Percentiles rank a stretch among this genome's conserved stretches.
phyloP scores from a whole-genome alignment of 179 eudicot genomes.

The Patellifolia procumbens region DNA sequence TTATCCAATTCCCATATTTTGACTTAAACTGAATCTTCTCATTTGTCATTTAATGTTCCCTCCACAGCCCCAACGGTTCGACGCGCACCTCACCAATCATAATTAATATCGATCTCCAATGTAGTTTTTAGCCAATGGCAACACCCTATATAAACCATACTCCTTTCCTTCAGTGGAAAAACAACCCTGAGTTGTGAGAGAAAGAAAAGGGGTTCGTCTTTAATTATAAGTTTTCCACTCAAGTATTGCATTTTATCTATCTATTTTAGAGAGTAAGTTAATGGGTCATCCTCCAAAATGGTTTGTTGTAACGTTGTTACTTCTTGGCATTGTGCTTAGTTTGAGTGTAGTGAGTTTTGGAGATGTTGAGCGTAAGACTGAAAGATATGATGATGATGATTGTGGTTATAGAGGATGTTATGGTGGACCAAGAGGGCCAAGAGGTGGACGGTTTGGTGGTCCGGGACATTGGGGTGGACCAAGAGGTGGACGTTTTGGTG shows the following conservation, averaged over 20 bases:
- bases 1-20: background rate
- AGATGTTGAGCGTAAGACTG: conserved; percentile 11
- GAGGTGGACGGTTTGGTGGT: conserved; percentile 11
- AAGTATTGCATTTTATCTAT: background rate
- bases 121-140: background rate
- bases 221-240: background rate
- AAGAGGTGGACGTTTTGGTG: conserved; percentile 22
- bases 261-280: background rate
- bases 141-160: conserved; percentile 15
- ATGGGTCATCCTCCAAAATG: conserved; percentile 25
- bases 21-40: conserved; percentile 6
- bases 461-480: conserved; percentile 19
- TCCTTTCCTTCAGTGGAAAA: background rate
- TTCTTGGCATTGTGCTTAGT: conserved; percentile 27
- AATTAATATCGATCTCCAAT: conserved; percentile 21
- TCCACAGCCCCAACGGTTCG: conserved; percentile 26
- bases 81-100: conserved; percentile 33
- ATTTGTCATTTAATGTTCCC: conserved; percentile 24
- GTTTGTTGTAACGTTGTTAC: conserved; percentile 5
- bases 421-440: conserved; percentile 17
- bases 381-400: conserved; percentile 27
- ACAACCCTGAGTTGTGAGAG: background rate
- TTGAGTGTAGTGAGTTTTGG: conserved; percentile 34
- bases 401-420: conserved; percentile 35
- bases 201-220: background rate